phyloP scores from a whole-genome alignment of 306 rosid species.

The Spatholobus suberectus region DNA sequence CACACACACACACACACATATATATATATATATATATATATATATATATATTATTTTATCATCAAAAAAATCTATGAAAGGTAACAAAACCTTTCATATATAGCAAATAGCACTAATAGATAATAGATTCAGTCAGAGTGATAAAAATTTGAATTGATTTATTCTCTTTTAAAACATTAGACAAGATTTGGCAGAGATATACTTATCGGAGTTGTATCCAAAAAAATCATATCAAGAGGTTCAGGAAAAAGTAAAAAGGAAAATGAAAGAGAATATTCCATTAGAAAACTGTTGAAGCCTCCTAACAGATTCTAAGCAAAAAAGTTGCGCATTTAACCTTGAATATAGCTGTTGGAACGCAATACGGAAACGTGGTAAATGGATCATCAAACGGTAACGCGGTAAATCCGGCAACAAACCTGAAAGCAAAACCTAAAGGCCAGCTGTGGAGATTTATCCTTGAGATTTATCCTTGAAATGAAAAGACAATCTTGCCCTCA shows the following conservation, averaged over 20 bases:
- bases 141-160: background rate
- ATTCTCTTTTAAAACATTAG: background rate
- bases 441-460: background rate
- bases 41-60: no score
- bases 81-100: no score
- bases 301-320: background rate
- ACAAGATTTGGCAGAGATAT: background rate
- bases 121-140: no score
- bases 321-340: background rate
- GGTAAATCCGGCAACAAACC: background rate
- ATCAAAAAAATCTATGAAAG: no score
- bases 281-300: background rate
- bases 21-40: no score
- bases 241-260: background rate
- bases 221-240: background rate
- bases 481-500: constrained; percentile 52
- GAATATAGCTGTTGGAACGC: background rate
- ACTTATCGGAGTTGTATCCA: background rate
- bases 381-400: background rate
- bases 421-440: background rate
- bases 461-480: rapidly evolving
- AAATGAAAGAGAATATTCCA: background rate
- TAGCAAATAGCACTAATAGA: no score
- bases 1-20: no score
- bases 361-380: background rate